These are phyloP conservation scores for Ulmus americana DNA, from an alignment of 331 rosid genomes.

Conservation along the genomic window DNA sequence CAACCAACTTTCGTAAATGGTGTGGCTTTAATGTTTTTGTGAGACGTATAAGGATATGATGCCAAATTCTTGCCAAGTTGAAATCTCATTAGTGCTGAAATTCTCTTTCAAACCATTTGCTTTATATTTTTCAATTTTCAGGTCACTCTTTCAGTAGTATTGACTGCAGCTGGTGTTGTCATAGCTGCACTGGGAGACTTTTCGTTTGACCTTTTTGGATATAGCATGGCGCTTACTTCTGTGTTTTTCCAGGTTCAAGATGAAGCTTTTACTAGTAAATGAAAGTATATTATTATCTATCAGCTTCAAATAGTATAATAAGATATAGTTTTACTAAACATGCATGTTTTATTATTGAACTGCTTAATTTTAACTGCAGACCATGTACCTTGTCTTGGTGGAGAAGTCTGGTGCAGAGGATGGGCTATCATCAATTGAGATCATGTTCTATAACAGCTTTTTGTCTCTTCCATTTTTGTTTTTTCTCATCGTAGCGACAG, in stretches of 20 bases:
- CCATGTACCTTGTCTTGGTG: constrained; percentile 94
- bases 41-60: not conserved
- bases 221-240: constrained; percentile 86
- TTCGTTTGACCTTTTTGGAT: constrained; percentile 85
- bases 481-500: constrained; percentile 76
- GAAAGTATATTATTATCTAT: not conserved
- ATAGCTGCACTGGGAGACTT: constrained; percentile 91
- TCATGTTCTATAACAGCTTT: constrained; percentile 92
- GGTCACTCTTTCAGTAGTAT: constrained; percentile 72
- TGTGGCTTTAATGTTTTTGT: too few species aligned
- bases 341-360: constrained; percentile 2
- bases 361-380: constrained; percentile 45
- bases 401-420: constrained; percentile 96
- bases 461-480: constrained; percentile 84
- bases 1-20: too few species aligned
- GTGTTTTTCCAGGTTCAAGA: constrained; percentile 79
- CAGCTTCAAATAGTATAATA: not conserved
- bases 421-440: constrained; percentile 84
- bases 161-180: constrained; percentile 82
- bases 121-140: constrained; percentile 32
- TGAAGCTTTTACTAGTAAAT: not conserved
- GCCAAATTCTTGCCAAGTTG: constrained; percentile 6
- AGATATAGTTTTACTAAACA: not conserved
- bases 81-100: constrained; percentile 9
- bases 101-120: constrained; percentile 13